phyloP scores from a whole-genome alignment of 768 basidiomycete genomes.

The Trametes sanguinea region DNA sequence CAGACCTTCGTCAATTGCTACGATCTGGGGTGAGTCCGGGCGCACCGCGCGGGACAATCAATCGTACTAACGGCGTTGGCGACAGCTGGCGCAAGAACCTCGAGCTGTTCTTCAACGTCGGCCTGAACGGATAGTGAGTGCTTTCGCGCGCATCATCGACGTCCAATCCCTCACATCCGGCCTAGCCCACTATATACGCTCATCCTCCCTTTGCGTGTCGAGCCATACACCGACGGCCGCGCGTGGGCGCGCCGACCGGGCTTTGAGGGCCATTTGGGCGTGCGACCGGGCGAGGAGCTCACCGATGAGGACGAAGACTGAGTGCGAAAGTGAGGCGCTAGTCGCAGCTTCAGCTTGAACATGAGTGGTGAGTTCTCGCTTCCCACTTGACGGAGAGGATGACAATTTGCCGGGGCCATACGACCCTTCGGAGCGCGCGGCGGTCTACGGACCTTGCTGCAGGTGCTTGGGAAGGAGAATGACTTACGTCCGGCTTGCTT shows the following conservation, averaged over 20 bases:
- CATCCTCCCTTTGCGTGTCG: conserved; percentile 76
- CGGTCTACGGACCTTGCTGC: conserved; percentile 8
- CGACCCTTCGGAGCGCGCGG: conserved; percentile 57
- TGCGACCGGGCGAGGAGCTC: conserved; percentile 79
- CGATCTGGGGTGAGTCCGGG: conserved; percentile 68
- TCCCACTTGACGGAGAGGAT: conserved; percentile 40
- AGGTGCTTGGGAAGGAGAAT: conserved; percentile 50
- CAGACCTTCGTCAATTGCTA: conserved; percentile 89
- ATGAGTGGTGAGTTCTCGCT: conserved; percentile 2
- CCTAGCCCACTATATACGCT: conserved; percentile 74
- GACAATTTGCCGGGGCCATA: conserved; percentile 85
- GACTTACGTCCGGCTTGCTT: conserved; percentile 60
- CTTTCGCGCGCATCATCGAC: not conserved
- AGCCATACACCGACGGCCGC: conserved; percentile 83
- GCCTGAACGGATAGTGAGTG: conserved; percentile 78
- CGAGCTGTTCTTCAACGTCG: conserved; percentile 85
- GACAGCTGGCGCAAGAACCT: conserved; percentile 65
- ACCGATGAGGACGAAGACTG: conserved; percentile 72
- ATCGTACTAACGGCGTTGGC: not conserved
- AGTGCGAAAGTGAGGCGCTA: not conserved
- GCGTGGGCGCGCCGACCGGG: conserved; percentile 76
- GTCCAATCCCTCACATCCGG: too few species aligned
- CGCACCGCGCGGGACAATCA: too few species aligned
- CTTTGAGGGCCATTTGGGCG: conserved; percentile 58
- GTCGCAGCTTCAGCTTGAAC: not conserved